These are phyloP conservation scores for Pestalotiopsis sp. DNA, from an alignment of 2,329 filamentous ascomycete genomes.

Conservation along the genomic window DNA sequence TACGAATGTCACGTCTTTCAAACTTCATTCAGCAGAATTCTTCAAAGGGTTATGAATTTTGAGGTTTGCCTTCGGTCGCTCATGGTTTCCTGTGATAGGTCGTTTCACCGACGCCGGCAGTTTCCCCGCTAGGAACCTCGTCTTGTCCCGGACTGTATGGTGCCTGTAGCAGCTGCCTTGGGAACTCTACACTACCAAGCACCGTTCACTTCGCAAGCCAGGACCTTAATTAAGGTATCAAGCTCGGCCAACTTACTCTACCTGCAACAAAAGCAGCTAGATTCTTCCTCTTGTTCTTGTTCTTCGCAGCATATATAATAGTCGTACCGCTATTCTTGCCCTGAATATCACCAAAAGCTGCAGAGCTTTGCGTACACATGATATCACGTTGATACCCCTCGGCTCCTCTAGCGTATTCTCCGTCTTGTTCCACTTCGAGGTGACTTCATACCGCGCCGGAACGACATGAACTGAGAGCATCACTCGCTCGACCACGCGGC, in stretches of 20 bases:
- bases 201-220: neutral
- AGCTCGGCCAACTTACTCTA: neutral
- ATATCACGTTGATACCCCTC: neutral
- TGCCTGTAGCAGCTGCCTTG: neutral
- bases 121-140: neutral
- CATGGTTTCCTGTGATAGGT: neutral
- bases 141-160: neutral
- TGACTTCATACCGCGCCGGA: neutral
- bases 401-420: neutral
- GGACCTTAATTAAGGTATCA: neutral
- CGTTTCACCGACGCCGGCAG: neutral
- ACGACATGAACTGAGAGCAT: neutral
- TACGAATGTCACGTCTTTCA: neutral
- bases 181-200: neutral
- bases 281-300: neutral
- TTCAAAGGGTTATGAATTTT: neutral
- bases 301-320: neutral
- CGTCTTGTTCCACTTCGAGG: neutral
- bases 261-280: neutral
- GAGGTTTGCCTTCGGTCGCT: neutral
- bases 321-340: neutral
- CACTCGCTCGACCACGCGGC: neutral
- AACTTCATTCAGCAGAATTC: neutral
- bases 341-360: neutral
- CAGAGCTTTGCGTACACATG: neutral